phyloP scores from a whole-genome alignment of 2,329 filamentous ascomycete species.

The Aspergillus proliferans region DNA sequence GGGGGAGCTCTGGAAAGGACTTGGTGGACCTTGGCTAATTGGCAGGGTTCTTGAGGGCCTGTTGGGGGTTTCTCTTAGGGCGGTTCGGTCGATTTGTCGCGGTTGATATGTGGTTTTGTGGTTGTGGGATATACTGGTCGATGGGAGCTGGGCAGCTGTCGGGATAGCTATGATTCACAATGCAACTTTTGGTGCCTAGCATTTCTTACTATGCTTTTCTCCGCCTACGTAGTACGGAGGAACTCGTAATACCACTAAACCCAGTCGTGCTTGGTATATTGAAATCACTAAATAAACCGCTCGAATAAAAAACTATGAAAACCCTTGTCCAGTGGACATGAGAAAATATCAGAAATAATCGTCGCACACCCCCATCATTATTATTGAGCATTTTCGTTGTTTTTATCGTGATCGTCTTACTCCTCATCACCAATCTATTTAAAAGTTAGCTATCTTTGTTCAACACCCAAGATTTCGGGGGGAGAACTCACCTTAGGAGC shows the following conservation, averaged over 20 bases:
- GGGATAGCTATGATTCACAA: background rate
- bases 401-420: constrained; percentile 20
- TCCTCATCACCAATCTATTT: constrained; percentile 58
- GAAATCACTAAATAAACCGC: background rate
- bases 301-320: constrained; percentile 40
- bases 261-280: constrained; percentile 11
- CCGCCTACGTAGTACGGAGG: no score
- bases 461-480: background rate
- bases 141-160: background rate
- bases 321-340: constrained; percentile 25
- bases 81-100: background rate
- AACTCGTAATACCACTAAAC: background rate
- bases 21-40: constrained; percentile 31
- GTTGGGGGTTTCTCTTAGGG: constrained; percentile 11
- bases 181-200: background rate
- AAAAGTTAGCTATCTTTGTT: background rate
- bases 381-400: constrained; percentile 15
- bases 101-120: background rate
- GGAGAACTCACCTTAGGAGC: constrained; percentile 75
- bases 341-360: background rate
- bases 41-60: constrained; percentile 13
- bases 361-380: constrained; percentile 20
- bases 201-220: no score
- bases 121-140: background rate
- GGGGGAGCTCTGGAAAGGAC: constrained; percentile 13